Percentiles rank a stretch among this genome's conserved stretches.
These are phyloP conservation scores for Cladorrhinum samala DNA, from an alignment of 495 filamentous ascomycete species.

Conservation along the genomic window DNA sequence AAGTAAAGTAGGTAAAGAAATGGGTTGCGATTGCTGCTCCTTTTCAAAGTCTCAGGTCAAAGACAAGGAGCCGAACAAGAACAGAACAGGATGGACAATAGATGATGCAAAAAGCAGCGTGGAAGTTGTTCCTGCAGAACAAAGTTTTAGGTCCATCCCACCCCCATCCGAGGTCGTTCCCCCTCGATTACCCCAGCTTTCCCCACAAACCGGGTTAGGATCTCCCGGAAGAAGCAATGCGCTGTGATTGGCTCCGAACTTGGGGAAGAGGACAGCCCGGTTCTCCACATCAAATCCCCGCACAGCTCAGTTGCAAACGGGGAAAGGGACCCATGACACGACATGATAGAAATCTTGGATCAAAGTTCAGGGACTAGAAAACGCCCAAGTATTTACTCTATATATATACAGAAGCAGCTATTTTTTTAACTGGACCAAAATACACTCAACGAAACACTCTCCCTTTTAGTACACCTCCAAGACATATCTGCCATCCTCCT, in stretches of 20 bases:
- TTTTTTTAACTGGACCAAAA: background rate
- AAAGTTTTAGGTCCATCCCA: too few relatives aligned
- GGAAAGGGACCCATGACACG: background rate
- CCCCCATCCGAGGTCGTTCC: background rate
- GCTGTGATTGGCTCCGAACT: background rate
- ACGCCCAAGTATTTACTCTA: background rate
- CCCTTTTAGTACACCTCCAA: slow-evolving; percentile 97
- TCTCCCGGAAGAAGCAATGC: background rate
- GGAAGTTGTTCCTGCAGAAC: slow-evolving; percentile 1
- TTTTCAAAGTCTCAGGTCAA: too few relatives aligned
- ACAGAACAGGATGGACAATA: background rate
- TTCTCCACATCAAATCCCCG: background rate
- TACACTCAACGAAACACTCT: too few relatives aligned
- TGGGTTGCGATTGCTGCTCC: too few relatives aligned
- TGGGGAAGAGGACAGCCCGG: background rate
- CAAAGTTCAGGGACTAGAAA: background rate
- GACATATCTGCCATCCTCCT: slow-evolving; percentile 91
- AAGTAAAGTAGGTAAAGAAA: background rate
- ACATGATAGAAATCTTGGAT: background rate
- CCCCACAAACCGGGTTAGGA: slow-evolving; percentile 12
- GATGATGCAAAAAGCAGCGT: background rate
- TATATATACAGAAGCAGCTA: background rate
- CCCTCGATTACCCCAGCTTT: background rate
- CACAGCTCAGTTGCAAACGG: slow-evolving; percentile 1
- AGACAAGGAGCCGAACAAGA: too few relatives aligned